These are phyloP conservation scores for Trichophyton schoenleinii DNA, from an alignment of 2,329 filamentous ascomycete species.

Conservation along the genomic window DNA sequence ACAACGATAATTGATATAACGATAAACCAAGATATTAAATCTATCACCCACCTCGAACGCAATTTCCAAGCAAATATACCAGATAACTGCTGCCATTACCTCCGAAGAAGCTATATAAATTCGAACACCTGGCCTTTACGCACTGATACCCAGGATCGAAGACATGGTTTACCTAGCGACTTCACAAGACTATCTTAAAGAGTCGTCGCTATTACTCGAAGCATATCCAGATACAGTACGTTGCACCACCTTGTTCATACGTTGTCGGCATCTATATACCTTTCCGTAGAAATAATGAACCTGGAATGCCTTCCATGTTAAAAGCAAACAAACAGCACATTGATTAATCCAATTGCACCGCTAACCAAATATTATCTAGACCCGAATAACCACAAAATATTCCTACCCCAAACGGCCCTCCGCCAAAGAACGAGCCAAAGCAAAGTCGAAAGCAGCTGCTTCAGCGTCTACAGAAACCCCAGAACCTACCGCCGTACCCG, in stretches of 20 bases:
- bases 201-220: conserved; percentile 73
- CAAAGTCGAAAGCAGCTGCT: conserved; percentile 19
- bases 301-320: neutral
- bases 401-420: conserved; percentile 42
- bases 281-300: neutral
- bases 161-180: conserved; percentile 69
- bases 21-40: neutral
- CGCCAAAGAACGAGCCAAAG: conserved; percentile 20
- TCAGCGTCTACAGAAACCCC: conserved; percentile 25
- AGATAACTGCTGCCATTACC: neutral
- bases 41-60: neutral
- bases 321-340: neutral
- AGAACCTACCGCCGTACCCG: conserved; percentile 38
- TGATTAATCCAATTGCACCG: neutral
- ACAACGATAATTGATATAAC: neutral
- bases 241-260: conserved; percentile 12
- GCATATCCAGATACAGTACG: conserved; percentile 73
- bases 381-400: conserved; percentile 87
- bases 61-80: neutral
- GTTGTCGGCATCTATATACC: neutral
- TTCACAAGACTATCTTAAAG: conserved; percentile 80
- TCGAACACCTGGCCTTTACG: neutral
- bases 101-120: neutral
- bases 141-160: neutral
- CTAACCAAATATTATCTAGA: conserved; percentile 40